These are phyloP conservation scores for Elsinoe necatrix DNA, from an alignment of 2,329 filamentous ascomycete genomes.

Conservation along the genomic window DNA sequence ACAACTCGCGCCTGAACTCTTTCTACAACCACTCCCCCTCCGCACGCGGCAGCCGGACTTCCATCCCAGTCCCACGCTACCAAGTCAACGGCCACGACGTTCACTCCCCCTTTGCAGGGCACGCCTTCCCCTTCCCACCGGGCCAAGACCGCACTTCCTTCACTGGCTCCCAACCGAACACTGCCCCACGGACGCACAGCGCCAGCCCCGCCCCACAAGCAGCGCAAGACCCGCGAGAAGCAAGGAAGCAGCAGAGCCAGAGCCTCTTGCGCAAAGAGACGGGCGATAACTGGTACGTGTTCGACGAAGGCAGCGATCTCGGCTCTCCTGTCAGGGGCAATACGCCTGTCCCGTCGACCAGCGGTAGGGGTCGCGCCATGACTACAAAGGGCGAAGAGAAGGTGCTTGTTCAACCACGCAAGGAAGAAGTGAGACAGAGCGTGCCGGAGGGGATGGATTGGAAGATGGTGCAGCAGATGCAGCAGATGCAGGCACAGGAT, in stretches of 20 bases:
- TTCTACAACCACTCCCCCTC: conserved; percentile 28
- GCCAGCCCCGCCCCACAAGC: conserved; percentile 15
- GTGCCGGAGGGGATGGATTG: neutral
- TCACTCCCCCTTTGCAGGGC: conserved; percentile 15
- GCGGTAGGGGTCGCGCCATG: neutral
- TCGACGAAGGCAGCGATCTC: conserved; percentile 24
- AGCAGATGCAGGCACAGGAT: neutral
- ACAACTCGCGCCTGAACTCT: conserved; percentile 6
- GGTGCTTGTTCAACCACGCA: neutral
- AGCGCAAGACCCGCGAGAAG: conserved; percentile 19
- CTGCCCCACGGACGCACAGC: neutral
- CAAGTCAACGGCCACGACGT: conserved; percentile 4
- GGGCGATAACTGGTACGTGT: conserved; percentile 38
- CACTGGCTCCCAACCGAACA: conserved; percentile 5
- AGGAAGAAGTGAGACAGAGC: neutral
- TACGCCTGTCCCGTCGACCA: conserved; percentile 18
- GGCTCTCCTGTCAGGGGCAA: conserved; percentile 20
- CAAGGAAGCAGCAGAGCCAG: conserved; percentile 27
- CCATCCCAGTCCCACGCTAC: conserved; percentile 22
- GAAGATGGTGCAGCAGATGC: neutral
- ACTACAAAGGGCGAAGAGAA: neutral
- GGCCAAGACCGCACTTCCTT: conserved; percentile 16
- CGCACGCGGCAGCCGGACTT: conserved; percentile 31
- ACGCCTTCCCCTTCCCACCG: conserved; percentile 17
- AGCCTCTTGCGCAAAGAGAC: conserved; percentile 32